Base-by-base conservation (phyloP, 2,329 filamentous ascomycete species). In the Orbilia javanica region DNA sequence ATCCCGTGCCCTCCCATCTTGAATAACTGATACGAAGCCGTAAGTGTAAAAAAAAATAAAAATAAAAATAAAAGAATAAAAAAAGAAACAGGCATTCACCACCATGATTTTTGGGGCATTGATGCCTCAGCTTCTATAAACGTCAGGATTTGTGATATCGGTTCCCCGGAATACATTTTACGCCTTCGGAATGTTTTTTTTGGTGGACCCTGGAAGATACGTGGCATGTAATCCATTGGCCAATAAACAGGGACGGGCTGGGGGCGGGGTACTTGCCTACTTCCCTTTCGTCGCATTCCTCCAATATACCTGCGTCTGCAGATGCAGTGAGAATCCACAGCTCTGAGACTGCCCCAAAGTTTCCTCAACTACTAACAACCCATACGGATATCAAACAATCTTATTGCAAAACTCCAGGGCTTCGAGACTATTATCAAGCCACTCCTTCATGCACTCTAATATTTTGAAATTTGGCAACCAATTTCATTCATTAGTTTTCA, bases 221-320 rank as follows among this genome's bases (percentile, higher is more conserved):
- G 68, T 72, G 68, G 68, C 68, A 64, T 57, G 36, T 15, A 42
- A 64, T 64, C 68, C 46, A 72, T 72, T 65, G 68, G 46, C 57
- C 65, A 64, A 65, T 72, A 46, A 36, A 36, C 36, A 52, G 15
- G 22, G 22, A 60, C 55, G 15, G 52, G 27, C 42, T 60, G 25
- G 10, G 34, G 53, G 67, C 67, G 67, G 67, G 55, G 66, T 10
- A 50, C 46, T 20, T 25, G 8, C 46, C 39, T 42, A 42, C 18
- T 48, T 53, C 2, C 27, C 7, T 20, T 53, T 13, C 8, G 29
- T 11, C 55, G 55, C 55, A 60, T 25, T 42, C 34, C 53, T 4
- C 15, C n/a, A 34, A 15, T 44, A 20, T 52, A 29, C 22, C 4
- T 52, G 7, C 52, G n/a, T 27, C 20, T 42, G 31, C 34, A 20